Evolutionary conservation across 2,329 filamentous ascomycete species (phyloP), one percentile per base, ranked within the genome.

Genomic region (Phaeoacremonium minimum): DNA sequence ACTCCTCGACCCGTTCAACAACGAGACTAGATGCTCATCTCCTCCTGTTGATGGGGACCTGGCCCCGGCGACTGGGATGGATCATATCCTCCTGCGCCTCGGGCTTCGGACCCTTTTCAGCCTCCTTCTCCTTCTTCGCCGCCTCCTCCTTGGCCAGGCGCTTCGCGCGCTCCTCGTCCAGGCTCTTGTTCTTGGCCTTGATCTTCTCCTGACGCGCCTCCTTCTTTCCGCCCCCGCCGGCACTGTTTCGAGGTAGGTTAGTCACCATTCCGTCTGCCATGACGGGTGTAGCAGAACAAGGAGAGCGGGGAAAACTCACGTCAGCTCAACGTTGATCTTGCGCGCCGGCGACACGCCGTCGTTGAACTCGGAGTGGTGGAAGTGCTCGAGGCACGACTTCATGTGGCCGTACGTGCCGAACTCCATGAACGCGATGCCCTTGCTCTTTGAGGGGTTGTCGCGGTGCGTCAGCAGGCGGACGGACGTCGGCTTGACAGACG

Each of bases 251-350:
- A n/a, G n/a, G n/a, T n/a, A n/a, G n/a, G n/a, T n/a, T 5, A 13
- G 8, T 17, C 22, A 26, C n/a, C 22, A n/a, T 9, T n/a, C 22
- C 22, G 22, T 26, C 22, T 9, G 22, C 22, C 9, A 32, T 11
- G 6, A 16, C 26, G 15, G 35, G 35, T 30, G 17, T 36, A 40
- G 36, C 36, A 22, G 29, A 26, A 15, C 28, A 36, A 34, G 33
- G 22, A 15, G 19, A 28, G 28, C 32, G 33, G 15, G 32, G 20
- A 37, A 26, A 28, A 74, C 81, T 62, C 62, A 88, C 75, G 89
- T 95, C 47, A 97, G 65, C 65, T 96, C 91, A 17, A 96, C 86
- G 56, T 95, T 96, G 52, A 97, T 94, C 63, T 83, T 85, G 50
- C 91, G 73, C 35, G 80, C 66, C 13, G 67, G 57, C 29, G 64